Evolutionary conservation across 768 basidiomycete genomes (phyloP), one percentile per base, ranked within the genome.

Genomic region (Suillus lakei): DNA sequence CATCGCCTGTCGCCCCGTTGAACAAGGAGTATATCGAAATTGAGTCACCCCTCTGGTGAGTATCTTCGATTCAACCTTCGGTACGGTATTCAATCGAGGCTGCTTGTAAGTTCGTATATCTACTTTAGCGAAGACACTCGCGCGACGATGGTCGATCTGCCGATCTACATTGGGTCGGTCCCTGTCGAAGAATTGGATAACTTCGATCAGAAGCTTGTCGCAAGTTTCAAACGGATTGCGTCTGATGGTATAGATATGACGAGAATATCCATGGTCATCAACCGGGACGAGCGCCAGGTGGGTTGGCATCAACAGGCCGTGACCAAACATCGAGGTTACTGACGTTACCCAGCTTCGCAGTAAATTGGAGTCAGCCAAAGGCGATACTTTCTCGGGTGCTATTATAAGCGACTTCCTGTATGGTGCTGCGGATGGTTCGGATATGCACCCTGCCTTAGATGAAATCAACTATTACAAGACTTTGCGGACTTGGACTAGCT

Each of bases 11-110:
- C 23, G 91, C 93, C 16, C 92, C 92, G 54, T 77, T 95, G 65
- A 93, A 91, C 72, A 98, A 96, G 77, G 93, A 96, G 76, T 98
- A 91, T 67, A 84, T 99, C 48, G 98, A 99, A 77, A 92, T 91
- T 60, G 89, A 95, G 68, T 88, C 90, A 56, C 98, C 98, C 0
- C 84, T 93, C 60, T 98, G 95, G 94, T 93, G 69, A 48, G 84
- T 73, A 30, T 23, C 6, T 23, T 63, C 53, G 36, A 30, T 41
- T 50, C 51, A 23, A 15, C 44, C 6, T 54, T 66, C 50, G 23
- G 60, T 28, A 44, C 48, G 32, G 18, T 9, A 48, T 41, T 46
- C 34, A 39, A 36, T 58, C 23, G 21, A 59, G 39, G 26, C 18
- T 39, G 32, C 28, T 68, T 68, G 71, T 30, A 68, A 94, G 93